A percentile compares a stretch with the other conserved stretches of the same genome.
These are phyloP conservation scores for Puccinia coronata DNA, from an alignment of 1,284 basidiomycete species.

Conservation along the genomic window DNA sequence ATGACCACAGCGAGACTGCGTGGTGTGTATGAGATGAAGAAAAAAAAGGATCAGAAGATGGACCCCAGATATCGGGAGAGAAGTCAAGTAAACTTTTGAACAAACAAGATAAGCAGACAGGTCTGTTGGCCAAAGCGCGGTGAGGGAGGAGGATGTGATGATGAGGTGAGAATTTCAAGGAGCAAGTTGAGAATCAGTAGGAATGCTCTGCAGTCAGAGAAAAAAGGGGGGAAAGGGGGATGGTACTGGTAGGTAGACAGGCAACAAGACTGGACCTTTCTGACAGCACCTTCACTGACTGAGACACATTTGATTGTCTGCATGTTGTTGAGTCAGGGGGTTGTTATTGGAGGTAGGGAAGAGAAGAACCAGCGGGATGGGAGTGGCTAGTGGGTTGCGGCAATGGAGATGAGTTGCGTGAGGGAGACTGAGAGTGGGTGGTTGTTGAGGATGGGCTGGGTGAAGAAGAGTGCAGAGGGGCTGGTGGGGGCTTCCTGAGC, in stretches of 20 bases:
- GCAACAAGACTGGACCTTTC: conserved; percentile 68
- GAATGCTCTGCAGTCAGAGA: conserved; percentile 47
- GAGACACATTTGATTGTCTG: conserved; percentile 64
- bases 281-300: conserved; percentile 99
- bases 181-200: conserved; percentile 49
- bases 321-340: no score
- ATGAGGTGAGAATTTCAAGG: not conserved
- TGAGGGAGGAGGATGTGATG: no score
- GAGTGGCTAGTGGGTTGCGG: no score
- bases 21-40: not conserved
- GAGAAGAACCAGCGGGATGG: no score
- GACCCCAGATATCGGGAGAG: not conserved
- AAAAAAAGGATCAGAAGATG: conserved; percentile 1
- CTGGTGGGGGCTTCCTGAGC: no score
- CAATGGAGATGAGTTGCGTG: no score
- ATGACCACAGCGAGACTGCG: not conserved
- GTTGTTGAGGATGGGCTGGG: no score
- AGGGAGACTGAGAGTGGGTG: no score
- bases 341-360: no score
- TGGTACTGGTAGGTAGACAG: not conserved
- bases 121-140: no score
- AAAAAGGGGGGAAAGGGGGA: conserved; percentile 31
- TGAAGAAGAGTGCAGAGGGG: no score
- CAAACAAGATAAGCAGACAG: conserved; percentile 90
- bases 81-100: not conserved